Evolutionary conservation across 2,329 filamentous ascomycete genomes (phyloP).

Genomic region (Albifimbria verrucaria): DNA sequence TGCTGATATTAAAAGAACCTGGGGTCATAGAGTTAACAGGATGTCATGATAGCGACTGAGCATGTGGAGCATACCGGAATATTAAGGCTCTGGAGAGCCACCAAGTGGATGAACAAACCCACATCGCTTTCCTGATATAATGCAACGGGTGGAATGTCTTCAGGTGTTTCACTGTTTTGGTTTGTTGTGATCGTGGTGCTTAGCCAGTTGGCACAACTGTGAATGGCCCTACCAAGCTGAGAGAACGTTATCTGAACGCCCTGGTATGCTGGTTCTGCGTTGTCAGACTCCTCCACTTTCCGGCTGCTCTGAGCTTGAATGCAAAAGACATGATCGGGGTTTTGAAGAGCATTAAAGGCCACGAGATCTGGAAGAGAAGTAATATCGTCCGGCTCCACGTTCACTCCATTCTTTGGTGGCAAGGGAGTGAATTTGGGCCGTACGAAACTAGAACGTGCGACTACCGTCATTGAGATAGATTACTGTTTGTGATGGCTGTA

Average conservation of each 20-base stretch:
- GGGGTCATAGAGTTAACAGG: background rate
- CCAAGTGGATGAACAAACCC: slow-evolving; percentile 17
- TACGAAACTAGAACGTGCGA: background rate
- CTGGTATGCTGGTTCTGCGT: background rate
- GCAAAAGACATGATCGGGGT: slow-evolving; percentile 13
- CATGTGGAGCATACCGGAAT: slow-evolving; percentile 10
- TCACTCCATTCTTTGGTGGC: background rate
- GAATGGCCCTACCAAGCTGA: background rate
- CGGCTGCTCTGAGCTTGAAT: slow-evolving; percentile 10
- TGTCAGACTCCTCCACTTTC: background rate
- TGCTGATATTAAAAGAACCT: slow-evolving; percentile 19
- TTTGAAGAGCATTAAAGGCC: slow-evolving; percentile 13
- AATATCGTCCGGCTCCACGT: slow-evolving; percentile 6
- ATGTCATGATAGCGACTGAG: background rate
- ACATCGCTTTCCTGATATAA: slow-evolving; percentile 21
- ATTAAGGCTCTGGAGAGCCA: slow-evolving; percentile 13
- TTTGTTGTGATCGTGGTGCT: background rate
- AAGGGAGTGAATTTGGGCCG: background rate
- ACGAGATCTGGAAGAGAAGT: slow-evolving; percentile 15
- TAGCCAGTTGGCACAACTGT: background rate
- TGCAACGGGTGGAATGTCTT: slow-evolving; percentile 18
- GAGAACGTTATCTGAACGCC: background rate
- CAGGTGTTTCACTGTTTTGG: background rate
- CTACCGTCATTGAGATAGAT: background rate
- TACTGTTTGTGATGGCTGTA: background rate